Conservation (phyloP, 2,329 filamentous ascomycete genomes). For the Cryphonectria carpinicola region DNA sequence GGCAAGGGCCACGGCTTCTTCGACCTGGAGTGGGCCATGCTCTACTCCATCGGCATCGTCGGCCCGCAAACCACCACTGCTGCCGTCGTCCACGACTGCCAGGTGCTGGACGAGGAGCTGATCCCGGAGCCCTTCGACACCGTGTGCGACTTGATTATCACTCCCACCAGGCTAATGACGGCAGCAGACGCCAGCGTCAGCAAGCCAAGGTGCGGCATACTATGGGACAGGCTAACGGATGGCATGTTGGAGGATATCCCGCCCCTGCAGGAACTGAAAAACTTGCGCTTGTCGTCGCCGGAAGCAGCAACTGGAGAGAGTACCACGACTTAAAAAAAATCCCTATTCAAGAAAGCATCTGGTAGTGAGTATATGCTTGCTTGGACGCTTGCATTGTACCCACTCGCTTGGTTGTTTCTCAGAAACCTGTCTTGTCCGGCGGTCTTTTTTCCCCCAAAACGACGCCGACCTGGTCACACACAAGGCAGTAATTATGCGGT, state of each 20-base stretch:
- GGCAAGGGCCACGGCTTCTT: slow-evolving; percentile 47
- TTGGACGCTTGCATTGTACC: neutral
- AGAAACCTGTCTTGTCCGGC: neutral
- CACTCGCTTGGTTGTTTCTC: neutral
- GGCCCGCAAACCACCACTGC: slow-evolving; percentile 35
- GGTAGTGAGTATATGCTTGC: neutral
- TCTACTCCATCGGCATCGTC: slow-evolving; percentile 41
- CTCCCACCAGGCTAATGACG: slow-evolving; percentile 38
- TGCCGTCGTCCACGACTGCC: slow-evolving; percentile 46
- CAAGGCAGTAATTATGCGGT: neutral
- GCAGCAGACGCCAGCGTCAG: slow-evolving; percentile 34
- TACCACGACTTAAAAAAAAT: neutral
- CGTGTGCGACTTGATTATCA: slow-evolving; percentile 46
- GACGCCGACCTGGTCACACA: neutral
- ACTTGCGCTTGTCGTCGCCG: neutral
- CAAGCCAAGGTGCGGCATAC: slow-evolving; percentile 42
- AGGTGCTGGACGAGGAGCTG: slow-evolving; percentile 43
- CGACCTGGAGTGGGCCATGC: slow-evolving; percentile 48
- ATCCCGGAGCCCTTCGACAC: slow-evolving; percentile 43
- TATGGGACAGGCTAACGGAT: slow-evolving; percentile 43
- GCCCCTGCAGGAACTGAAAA: slow-evolving; percentile 31
- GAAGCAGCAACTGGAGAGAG: neutral
- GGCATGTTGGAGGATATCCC: slow-evolving; percentile 44
- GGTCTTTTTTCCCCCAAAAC: neutral
- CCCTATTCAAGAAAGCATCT: neutral